A percentile compares a stretch with the other conserved stretches of the same genome.
These are phyloP conservation scores for Corniculantispora saksenae DNA, from an alignment of 2,329 filamentous ascomycete species.

Conservation along the genomic window DNA sequence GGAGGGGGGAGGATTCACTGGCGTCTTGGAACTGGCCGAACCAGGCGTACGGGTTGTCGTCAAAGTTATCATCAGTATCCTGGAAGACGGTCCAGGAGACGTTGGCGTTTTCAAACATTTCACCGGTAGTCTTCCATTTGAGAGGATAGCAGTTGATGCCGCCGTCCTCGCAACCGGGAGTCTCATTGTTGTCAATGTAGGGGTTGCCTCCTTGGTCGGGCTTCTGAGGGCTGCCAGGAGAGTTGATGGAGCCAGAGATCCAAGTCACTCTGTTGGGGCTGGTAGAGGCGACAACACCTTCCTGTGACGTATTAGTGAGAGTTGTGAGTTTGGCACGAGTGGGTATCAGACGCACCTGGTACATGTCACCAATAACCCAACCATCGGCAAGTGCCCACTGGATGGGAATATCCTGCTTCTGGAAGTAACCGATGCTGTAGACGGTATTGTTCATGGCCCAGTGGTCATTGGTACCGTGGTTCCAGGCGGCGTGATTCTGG, in stretches of 20 bases:
- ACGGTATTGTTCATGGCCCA: constrained; percentile 57
- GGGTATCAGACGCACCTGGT: constrained; percentile 32
- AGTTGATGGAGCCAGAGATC: constrained; percentile 53
- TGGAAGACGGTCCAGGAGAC: constrained; percentile 54
- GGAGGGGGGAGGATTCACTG: constrained; percentile 39
- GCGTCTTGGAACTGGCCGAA: constrained; percentile 54
- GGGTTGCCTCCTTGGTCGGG: constrained; percentile 43
- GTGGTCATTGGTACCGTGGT: constrained; percentile 51
- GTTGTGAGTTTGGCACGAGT: constrained; percentile 43
- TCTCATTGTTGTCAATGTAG: constrained; percentile 53
- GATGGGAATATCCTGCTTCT: constrained; percentile 52
- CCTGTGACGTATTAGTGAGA: constrained; percentile 30
- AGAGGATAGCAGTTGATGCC: constrained; percentile 54
- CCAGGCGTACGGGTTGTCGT: constrained; percentile 56
- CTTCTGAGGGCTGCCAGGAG: constrained; percentile 45
- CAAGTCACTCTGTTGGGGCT: constrained; percentile 55
- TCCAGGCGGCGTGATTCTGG: constrained; percentile 53
- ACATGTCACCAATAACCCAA: constrained; percentile 59
- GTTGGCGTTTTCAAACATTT: constrained; percentile 49
- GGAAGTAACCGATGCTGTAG: constrained; percentile 53
- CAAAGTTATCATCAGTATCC: constrained; percentile 50
- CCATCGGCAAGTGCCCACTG: constrained; percentile 57
- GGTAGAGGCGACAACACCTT: constrained; percentile 52
- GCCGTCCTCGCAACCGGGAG: constrained; percentile 42
- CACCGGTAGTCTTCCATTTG: constrained; percentile 54